Percentiles rank a stretch among this genome's conserved stretches.
phyloP scores from a whole-genome alignment of 768 basidiomycete genomes.

The Candolleomyces aberdarensis region DNA sequence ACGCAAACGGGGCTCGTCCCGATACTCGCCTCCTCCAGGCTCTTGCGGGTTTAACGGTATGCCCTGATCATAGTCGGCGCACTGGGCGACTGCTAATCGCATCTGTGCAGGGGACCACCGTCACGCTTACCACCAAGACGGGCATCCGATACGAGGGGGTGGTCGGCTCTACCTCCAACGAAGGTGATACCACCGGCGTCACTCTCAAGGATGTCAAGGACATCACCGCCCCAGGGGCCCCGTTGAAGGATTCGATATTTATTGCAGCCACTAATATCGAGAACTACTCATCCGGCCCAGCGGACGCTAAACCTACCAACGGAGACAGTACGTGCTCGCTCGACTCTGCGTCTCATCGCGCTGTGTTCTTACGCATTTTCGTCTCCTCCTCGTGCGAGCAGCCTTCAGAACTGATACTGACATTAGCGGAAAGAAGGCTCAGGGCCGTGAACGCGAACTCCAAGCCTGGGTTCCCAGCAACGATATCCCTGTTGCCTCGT shows the following conservation, averaged over 20 bases:
- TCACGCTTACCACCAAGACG: constrained; percentile 73
- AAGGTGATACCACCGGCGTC: constrained; percentile 70
- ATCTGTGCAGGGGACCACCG: constrained; percentile 61
- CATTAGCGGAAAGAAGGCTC: constrained; percentile 57
- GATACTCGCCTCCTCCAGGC: constrained; percentile 57
- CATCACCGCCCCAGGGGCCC: constrained; percentile 58
- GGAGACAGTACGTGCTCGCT: constrained; percentile 59
- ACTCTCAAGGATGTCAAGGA: constrained; percentile 79
- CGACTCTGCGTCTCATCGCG: constrained; percentile 5
- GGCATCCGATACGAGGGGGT: constrained; percentile 73
- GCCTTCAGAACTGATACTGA: constrained; percentile 84
- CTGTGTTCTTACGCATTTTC: too few species aligned
- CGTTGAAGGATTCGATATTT: constrained; percentile 69
- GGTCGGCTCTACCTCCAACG: constrained; percentile 53
- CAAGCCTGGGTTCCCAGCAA: constrained; percentile 69
- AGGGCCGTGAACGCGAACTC: constrained; percentile 68
- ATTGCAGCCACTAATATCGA: constrained; percentile 74
- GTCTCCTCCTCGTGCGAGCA: constrained; percentile 20
- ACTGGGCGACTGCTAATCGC: constrained; percentile 1
- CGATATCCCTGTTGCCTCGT: constrained; percentile 26
- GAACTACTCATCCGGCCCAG: constrained; percentile 68
- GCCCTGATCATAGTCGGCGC: constrained; percentile 3
- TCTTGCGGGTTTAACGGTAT: constrained; percentile 67
- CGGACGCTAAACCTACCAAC: constrained; percentile 64
- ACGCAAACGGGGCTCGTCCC: constrained; percentile 44